A percentile compares a stretch with the other conserved stretches of the same genome.
phyloP scores from a whole-genome alignment of 2,329 filamentous ascomycete genomes.

The Capronia americana region DNA sequence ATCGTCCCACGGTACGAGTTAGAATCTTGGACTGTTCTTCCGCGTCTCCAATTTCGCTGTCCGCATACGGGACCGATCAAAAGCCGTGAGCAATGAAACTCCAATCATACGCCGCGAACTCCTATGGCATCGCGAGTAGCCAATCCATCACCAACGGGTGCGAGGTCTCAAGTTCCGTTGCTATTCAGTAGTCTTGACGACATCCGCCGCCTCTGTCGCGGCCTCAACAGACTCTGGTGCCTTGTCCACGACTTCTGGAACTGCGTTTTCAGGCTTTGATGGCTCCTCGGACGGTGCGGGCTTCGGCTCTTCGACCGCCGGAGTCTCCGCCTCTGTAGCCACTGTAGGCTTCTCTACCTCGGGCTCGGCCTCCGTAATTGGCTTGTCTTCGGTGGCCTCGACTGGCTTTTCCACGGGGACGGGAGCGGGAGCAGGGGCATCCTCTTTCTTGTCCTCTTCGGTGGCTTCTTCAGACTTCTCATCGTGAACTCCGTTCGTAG shows the following conservation, averaged over 20 bases:
- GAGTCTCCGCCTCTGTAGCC: conserved; percentile 11
- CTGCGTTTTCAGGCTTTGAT: conserved; percentile 25
- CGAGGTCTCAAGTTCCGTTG: not conserved
- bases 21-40: not conserved
- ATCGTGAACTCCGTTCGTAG: conserved; percentile 47
- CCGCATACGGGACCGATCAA: not conserved
- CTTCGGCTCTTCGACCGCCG: conserved; percentile 20
- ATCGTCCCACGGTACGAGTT: not conserved
- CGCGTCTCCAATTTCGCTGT: not conserved
- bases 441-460: conserved; percentile 43
- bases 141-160: not conserved
- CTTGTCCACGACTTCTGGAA: conserved; percentile 34
- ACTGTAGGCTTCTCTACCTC: conserved; percentile 25
- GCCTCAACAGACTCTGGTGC: conserved; percentile 36
- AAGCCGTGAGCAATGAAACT: conserved; percentile 1
- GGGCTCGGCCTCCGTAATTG: conserved; percentile 22
- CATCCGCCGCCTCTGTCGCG: conserved; percentile 35
- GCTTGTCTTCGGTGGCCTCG: conserved; percentile 44
- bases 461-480: conserved; percentile 43
- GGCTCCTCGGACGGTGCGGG: conserved; percentile 19
- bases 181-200: conserved; percentile 38
- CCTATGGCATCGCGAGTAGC: conserved; percentile 12
- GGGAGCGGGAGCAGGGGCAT: conserved; percentile 26
- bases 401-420: conserved; percentile 36
- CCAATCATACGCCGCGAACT: conserved; percentile 10